Evolutionary conservation across 2,329 filamentous ascomycete genomes (phyloP).

Genomic region (Lachnellula hyalina): DNA sequence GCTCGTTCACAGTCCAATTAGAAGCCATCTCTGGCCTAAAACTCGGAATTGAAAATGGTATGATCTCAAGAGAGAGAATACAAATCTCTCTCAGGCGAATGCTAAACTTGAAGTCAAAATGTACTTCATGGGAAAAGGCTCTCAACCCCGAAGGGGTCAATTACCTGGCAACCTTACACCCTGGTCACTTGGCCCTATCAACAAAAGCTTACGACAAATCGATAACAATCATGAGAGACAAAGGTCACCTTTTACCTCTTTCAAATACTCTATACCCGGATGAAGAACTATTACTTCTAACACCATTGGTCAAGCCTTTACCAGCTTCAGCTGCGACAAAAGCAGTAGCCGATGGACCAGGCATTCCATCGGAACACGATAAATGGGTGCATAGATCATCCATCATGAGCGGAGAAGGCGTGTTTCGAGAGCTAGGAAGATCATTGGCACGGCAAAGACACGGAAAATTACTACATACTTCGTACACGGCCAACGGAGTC

Average conservation of each 20-base stretch:
- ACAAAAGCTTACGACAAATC: constrained; percentile 85
- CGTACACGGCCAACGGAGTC: constrained; percentile 90
- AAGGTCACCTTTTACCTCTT: constrained; percentile 76
- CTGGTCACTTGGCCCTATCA: constrained; percentile 74
- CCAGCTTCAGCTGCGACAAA: constrained; percentile 81
- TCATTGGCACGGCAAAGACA: constrained; percentile 81
- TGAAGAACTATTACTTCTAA: constrained; percentile 84
- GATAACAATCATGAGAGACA: constrained; percentile 88
- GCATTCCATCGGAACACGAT: constrained; percentile 44
- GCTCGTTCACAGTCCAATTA: constrained; percentile 81
- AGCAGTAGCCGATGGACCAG: constrained; percentile 52
- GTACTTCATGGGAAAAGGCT: constrained; percentile 86
- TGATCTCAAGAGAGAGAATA: constrained; percentile 76
- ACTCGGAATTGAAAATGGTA: constrained; percentile 82
- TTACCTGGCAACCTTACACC: constrained; percentile 74
- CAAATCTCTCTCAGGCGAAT: constrained; percentile 75
- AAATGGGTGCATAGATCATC: constrained; percentile 51
- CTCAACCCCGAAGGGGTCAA: constrained; percentile 78
- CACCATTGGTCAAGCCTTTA: constrained; percentile 85
- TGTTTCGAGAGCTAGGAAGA: constrained; percentile 84
- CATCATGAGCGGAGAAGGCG: constrained; percentile 86
- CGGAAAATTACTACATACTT: constrained; percentile 85
- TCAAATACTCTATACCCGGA: constrained; percentile 75
- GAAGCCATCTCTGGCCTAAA: constrained; percentile 89
- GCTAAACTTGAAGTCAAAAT: constrained; percentile 73